A percentile compares a stretch with the other conserved stretches of the same genome.
Evolutionary conservation across 495 filamentous ascomycete species (phyloP).

Genomic region (Sphaerosporella brunnea): DNA sequence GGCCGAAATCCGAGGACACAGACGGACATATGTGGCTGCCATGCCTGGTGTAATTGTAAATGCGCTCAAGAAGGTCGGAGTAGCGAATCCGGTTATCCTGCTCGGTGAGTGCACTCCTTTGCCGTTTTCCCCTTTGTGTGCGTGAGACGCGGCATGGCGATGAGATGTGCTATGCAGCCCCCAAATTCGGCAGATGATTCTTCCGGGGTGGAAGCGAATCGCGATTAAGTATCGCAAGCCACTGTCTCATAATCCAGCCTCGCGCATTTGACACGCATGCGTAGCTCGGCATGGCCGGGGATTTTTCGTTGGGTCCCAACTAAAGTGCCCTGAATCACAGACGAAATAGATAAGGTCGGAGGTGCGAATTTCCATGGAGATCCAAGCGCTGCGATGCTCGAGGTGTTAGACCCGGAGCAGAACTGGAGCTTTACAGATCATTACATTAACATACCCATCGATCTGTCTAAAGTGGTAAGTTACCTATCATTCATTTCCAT

Average conservation of each 20-base stretch:
- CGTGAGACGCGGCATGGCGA: too few species aligned
- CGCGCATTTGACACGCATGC: too few species aligned
- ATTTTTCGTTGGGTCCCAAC: too few species aligned
- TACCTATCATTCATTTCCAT: background rate
- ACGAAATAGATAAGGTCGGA: conserved; percentile 97
- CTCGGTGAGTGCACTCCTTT: conserved; percentile 31
- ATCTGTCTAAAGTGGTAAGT: conserved; percentile 65
- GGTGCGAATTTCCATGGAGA: conserved; percentile 87
- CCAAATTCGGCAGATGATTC: too few species aligned
- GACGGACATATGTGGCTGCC: conserved; percentile 91
- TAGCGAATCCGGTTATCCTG: conserved; percentile 88
- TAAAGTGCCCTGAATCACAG: too few species aligned
- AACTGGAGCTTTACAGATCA: conserved; percentile 91
- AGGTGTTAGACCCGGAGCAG: conserved; percentile 95
- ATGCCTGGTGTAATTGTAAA: conserved; percentile 95
- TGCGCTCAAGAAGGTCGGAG: conserved; percentile 88
- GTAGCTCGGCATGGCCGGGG: too few species aligned
- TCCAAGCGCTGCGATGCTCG: conserved; percentile 95
- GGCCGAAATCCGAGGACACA: conserved; percentile 89
- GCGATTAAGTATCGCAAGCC: too few species aligned
- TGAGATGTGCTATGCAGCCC: too few species aligned
- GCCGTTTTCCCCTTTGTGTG: too few species aligned
- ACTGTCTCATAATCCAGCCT: too few species aligned
- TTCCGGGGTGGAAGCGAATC: too few species aligned
- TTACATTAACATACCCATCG: conserved; percentile 90